A percentile compares a stretch with the other conserved stretches of the same genome.
phyloP scores from a whole-genome alignment of 2,329 filamentous ascomycete genomes.

The Sporothrix protearum region DNA sequence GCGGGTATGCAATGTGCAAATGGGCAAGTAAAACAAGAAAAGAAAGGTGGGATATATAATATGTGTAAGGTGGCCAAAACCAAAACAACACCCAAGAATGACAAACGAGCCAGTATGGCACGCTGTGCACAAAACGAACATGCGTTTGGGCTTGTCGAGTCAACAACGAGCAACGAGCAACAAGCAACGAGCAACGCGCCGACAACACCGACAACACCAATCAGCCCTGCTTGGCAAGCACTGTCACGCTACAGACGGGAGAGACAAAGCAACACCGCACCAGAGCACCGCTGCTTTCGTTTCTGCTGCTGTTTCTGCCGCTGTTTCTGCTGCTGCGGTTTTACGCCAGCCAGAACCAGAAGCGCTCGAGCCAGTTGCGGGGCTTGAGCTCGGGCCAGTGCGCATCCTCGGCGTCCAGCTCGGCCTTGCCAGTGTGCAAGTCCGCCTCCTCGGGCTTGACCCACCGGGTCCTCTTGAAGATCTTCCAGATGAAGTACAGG shows the following conservation, averaged over 20 bases:
- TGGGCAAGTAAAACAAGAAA: neutral
- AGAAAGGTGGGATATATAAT: neutral
- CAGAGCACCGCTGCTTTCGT: too few species aligned
- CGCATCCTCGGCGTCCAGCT: slow-evolving; percentile 48
- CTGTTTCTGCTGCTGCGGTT: neutral
- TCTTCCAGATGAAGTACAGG: slow-evolving; percentile 61
- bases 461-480: slow-evolving; percentile 42
- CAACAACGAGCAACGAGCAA: neutral
- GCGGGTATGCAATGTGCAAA: neutral
- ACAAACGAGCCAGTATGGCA: neutral
- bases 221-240: neutral
- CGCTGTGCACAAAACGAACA: neutral
- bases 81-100: neutral
- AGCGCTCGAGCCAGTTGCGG: slow-evolving; percentile 49
- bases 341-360: slow-evolving; percentile 48
- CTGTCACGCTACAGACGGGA: neutral
- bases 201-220: neutral
- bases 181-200: neutral
- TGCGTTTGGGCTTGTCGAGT: neutral
- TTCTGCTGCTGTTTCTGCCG: neutral
- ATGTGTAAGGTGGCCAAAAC: neutral
- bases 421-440: slow-evolving; percentile 58
- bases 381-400: slow-evolving; percentile 40
- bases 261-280: neutral
- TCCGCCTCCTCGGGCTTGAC: slow-evolving; percentile 50